Conservation (phyloP, 345 rosid species). For the Eutrema heterophyllum region DNA sequence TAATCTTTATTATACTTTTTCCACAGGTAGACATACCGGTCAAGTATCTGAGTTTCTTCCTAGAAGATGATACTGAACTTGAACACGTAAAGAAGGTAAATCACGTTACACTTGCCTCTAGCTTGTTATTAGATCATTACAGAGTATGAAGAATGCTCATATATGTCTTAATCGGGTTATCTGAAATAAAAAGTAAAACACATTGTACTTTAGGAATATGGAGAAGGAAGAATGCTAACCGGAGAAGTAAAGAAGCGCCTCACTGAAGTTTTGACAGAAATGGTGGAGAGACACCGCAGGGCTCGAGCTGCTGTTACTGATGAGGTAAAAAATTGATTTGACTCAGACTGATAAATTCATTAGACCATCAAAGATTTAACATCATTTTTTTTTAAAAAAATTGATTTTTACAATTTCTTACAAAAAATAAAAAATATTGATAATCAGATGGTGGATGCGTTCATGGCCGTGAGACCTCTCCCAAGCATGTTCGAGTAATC, state of each 20-base stretch:
- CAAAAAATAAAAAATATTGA: neutral
- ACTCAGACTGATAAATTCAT: neutral
- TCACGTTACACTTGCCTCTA: neutral
- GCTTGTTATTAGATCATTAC: neutral
- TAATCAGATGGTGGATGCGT: slow-evolving; percentile 87
- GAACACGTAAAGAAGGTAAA: slow-evolving; percentile 76
- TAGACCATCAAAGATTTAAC: too few relatives aligned
- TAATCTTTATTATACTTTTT: neutral
- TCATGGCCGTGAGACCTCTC: slow-evolving; percentile 90
- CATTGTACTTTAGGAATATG: slow-evolving; percentile 52
- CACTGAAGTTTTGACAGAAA: slow-evolving; percentile 54
- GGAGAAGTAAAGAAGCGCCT: slow-evolving; percentile 82
- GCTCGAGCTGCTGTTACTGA: slow-evolving; percentile 85
- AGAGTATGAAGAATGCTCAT: neutral
- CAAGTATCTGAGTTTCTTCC: slow-evolving; percentile 73
- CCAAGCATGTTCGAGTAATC: slow-evolving; percentile 71
- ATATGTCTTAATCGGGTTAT: neutral
- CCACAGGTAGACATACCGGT: slow-evolving; percentile 79
- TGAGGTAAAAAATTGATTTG: slow-evolving; percentile 42
- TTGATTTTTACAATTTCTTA: neutral
- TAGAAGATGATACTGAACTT: slow-evolving; percentile 81
- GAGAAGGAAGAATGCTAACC: slow-evolving; percentile 76
- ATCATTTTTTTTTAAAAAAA: too few relatives aligned
- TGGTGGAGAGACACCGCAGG: slow-evolving; percentile 74
- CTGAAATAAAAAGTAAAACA: neutral